Percentiles rank a stretch among this genome's conserved stretches.
Evolutionary conservation across 192 early-diverging fungal species (phyloP).

Genomic region (Mortierella antarctica): DNA sequence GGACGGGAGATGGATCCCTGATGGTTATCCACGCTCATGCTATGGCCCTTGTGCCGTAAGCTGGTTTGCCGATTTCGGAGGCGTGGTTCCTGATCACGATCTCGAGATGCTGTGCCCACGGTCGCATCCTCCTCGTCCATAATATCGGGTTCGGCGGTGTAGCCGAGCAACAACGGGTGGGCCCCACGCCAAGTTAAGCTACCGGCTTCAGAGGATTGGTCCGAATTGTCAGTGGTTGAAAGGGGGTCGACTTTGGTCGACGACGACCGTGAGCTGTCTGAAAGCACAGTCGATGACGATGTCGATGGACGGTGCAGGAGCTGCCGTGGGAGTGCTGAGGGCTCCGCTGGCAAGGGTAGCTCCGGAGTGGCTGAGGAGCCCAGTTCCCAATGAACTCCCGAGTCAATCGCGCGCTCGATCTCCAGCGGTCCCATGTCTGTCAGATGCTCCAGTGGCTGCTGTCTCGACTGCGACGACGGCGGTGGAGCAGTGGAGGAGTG

Average conservation of each 20-base stretch:
- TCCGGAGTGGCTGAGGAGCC: not conserved
- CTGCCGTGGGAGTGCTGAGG: not conserved
- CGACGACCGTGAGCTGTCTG: conserved; percentile 19
- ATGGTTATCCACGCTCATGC: conserved; percentile 24
- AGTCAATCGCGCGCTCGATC: conserved; percentile 15
- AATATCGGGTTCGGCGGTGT: conserved; percentile 20
- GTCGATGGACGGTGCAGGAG: conserved; percentile 12
- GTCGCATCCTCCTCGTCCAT: conserved; percentile 3
- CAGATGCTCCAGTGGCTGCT: conserved; percentile 24
- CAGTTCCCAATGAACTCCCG: conserved; percentile 10
- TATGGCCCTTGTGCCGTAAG: conserved; percentile 24
- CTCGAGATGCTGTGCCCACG: too few relatives aligned
- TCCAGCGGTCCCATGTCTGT: conserved; percentile 40
- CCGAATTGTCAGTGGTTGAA: not conserved
- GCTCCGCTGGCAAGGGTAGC: not conserved
- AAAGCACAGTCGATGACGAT: conserved; percentile 25
- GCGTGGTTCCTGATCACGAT: not conserved
- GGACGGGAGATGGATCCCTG: not conserved
- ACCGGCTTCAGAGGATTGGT: conserved; percentile 8
- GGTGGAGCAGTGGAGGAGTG: conserved; percentile 6
- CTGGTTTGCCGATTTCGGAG: not conserved
- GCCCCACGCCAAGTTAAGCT: conserved; percentile 28
- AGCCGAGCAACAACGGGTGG: conserved; percentile 35
- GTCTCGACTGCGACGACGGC: conserved; percentile 2
- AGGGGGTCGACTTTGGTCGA: not conserved